A percentile compares a stretch with the other conserved stretches of the same genome.
Conservation (phyloP, 441 rosid genomes). For the Monsonia emarginata region DNA sequence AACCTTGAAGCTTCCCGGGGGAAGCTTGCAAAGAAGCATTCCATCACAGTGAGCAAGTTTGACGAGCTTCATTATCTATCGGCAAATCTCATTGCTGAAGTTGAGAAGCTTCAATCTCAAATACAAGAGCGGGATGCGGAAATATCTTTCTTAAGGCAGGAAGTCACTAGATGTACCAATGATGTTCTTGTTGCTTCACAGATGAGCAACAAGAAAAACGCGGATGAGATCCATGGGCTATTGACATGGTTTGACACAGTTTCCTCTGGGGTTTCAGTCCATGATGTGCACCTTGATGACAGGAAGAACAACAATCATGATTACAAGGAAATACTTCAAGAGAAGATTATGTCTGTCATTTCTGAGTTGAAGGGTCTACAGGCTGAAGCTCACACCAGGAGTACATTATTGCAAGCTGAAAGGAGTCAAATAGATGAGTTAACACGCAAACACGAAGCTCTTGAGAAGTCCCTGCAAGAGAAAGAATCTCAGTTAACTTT, state of each 20-base stretch:
- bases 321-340: conserved; percentile 56
- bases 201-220: conserved; percentile 41
- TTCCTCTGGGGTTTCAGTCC: conserved; percentile 37
- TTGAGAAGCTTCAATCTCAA: conserved; percentile 85
- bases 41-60: conserved; percentile 72
- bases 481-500: conserved; percentile 52
- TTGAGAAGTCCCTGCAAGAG: conserved; percentile 55
- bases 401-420: conserved; percentile 59
- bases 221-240: conserved; percentile 50
- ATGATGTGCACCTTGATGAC: conserved; percentile 38
- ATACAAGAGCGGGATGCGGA: conserved; percentile 84
- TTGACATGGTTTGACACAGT: conserved; percentile 52
- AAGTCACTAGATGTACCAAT: conserved; percentile 89
- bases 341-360: conserved; percentile 42
- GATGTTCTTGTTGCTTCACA: conserved; percentile 78
- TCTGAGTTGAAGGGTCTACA: conserved; percentile 56
- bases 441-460: conserved; percentile 48
- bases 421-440: conserved; percentile 69
- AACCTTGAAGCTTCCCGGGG: conserved; percentile 76
- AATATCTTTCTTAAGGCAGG: conserved; percentile 95
- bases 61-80: conserved; percentile 96
- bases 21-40: conserved; percentile 77
- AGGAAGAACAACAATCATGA: conserved; percentile 26
- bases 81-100: conserved; percentile 69
- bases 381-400: conserved; percentile 48